Base-by-base conservation (phyloP, 305 asterid genomes). In the Petunia hybrid region DNA sequence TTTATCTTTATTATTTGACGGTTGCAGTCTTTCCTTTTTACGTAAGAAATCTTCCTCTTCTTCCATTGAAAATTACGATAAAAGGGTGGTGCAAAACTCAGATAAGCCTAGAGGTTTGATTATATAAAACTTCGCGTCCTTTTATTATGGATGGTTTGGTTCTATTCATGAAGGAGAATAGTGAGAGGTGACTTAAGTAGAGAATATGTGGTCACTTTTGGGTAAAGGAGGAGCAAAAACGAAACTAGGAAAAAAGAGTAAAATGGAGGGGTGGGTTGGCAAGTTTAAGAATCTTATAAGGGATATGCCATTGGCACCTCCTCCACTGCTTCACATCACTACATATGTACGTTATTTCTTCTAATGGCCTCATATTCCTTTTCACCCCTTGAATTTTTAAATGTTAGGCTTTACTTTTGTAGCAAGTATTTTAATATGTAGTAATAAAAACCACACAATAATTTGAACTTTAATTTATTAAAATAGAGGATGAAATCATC, bases 281-380 rank as follows among this genome's bases (percentile, higher is more conserved):
- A 80, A 79, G 81, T 69, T 64, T 77, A 61, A 56, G 94, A 87
- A 91, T 89, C 91, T 91, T 84, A 86, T 77, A 82, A 1, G 65
- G 94, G 86, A 91, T 91, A 91, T 91, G 80, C 93, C 90, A 71
- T 85, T 79, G 84, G 89, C 86, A 86, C 86, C 87, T 48, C 13
- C 57, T 53, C 57, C 57, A 53, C 57, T 53, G 57, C 9, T 53
- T 48, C 6, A 35, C 43, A 48, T 48, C 62, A 6, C 5, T 22
- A 70, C 31, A 69, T 8, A 64, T 38, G 45, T 38, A 4, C 1
- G 22, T 2, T 46, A 46, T 70, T 70, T 70, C 60, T 70, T 45
- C 1, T 70, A 9, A 46, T 45, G 60, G 42, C 42, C 60, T 70
- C n/a, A 45, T 46, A 70, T 70, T 70, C 43, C 61, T 31, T 70